Evolutionary conservation across 192 early-diverging fungal species (phyloP), one percentile per base, ranked within the genome.

Genomic region (Backusella morwellensis): DNA sequence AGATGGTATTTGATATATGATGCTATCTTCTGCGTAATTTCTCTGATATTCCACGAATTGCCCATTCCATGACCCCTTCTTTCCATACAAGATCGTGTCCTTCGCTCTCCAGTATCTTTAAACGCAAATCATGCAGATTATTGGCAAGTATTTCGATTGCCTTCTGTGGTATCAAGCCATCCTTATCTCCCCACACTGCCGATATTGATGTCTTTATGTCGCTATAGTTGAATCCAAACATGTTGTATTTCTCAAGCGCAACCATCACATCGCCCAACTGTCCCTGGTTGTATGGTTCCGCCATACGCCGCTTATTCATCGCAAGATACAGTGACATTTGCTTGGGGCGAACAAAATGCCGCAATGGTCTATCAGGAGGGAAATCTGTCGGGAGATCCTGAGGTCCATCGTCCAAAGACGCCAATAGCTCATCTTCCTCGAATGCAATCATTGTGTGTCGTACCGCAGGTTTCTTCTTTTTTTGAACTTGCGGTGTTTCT

Each of bases 61-160:
- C 77, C 78, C 78, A 84, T 23, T 78, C 79, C 76, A 84, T 78
- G 2, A 84, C 82, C 1, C 82, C 82, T 70, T 84, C 82, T 36
- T 84, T 84, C 82, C 82, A 84, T 17, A 84, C 77, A 35, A 84
- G 54, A 54, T 80, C 79, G 78, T 84, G 82, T 0, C 76, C 77
- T 52, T 84, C 82, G 4, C 82, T 80, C 63, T 84, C 82, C 50
- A 84, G 66, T 7, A 84, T 78, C 63, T 80, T 80, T 21, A 84
- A 44, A 17, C 76, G 72, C 19, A 84, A 35, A 59, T 84, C 82
- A n/a, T 40, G 15, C 23, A 84, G n/a, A 35, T 34, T 66, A 73
- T 75, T 84, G 17, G 79, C 82, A 59, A 84, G 52, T 38, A 54
- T 63, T 15, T 80, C 76, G 29, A 84, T 80, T 9, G 76, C 79